phyloP scores from a whole-genome alignment of 768 basidiomycete species.

The Rhizopogon rudus region DNA sequence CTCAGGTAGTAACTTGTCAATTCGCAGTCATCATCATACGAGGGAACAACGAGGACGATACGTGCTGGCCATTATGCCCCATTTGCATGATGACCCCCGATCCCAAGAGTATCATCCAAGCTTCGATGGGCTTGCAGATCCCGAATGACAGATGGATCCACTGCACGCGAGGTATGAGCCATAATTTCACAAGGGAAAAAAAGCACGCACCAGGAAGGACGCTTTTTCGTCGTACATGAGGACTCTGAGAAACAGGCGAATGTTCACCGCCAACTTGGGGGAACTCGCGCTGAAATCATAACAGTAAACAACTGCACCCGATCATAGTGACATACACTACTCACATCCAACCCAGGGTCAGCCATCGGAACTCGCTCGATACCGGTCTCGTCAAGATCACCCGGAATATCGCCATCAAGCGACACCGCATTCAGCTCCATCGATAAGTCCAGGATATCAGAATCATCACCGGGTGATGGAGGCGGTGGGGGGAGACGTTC shows the following conservation, averaged over 20 bases:
- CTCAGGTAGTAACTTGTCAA: conserved; percentile 9
- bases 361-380: conserved; percentile 90
- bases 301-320: conserved; percentile 11
- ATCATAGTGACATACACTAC: conserved; percentile 28
- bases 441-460: conserved; percentile 82
- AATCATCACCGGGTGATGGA: conserved; percentile 72
- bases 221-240: conserved; percentile 92
- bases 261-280: conserved; percentile 63
- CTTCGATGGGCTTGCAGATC: conserved; percentile 87
- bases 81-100: conserved; percentile 24
- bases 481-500: conserved; percentile 73
- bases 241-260: conserved; percentile 50
- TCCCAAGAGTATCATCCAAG: conserved; percentile 51
- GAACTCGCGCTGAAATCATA: conserved; percentile 49
- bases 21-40: conserved; percentile 19
- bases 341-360: conserved; percentile 82
- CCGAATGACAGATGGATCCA: conserved; percentile 84
- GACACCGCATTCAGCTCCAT: conserved; percentile 85
- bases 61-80: conserved; percentile 18
- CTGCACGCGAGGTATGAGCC: conserved; percentile 34
- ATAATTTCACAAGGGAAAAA: conserved; percentile 8
- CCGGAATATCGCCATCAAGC: conserved; percentile 59
- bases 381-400: conserved; percentile 73
- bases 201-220: conserved; percentile 72
- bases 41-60: conserved; percentile 10